Evolutionary conservation across 73 alveolate genomes (phyloP).

Genomic region (Paramecium caudatum): DNA sequence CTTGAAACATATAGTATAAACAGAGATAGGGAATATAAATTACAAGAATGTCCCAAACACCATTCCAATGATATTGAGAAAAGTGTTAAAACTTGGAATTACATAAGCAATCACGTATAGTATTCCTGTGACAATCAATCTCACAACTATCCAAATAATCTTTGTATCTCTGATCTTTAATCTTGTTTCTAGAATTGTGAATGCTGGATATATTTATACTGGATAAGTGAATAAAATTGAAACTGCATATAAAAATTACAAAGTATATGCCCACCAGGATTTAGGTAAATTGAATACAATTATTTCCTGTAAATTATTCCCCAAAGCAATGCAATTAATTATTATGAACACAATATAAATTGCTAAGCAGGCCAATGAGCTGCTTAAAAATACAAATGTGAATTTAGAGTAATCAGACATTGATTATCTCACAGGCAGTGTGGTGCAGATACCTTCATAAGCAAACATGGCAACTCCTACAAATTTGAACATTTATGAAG

Average conservation of each 20-base stretch:
- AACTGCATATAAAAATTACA: conserved; percentile 38
- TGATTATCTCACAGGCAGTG: conserved; percentile 58
- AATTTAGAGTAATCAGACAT: background rate
- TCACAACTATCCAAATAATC: background rate
- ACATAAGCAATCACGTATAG: conserved; percentile 51
- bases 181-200: conserved; percentile 15
- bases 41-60: conserved; percentile 44
- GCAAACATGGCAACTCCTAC: conserved; percentile 59
- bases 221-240: conserved; percentile 61
- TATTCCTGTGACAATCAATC: background rate
- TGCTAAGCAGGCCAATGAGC: background rate
- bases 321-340: conserved; percentile 47
- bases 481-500: background rate
- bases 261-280: background rate
- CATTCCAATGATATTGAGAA: conserved; percentile 13
- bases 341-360: background rate
- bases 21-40: conserved; percentile 2
- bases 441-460: conserved; percentile 62
- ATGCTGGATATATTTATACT: conserved; percentile 56
- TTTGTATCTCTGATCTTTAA: background rate
- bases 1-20: background rate
- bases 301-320: background rate
- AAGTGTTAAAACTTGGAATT: conserved; percentile 43
- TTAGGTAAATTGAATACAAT: conserved; percentile 33
- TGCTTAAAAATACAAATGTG: conserved; percentile 1